Percentiles rank a stretch among this genome's conserved stretches.
Evolutionary conservation across 352 stramenopile species (phyloP).

Genomic region (Discostella stelligera): DNA sequence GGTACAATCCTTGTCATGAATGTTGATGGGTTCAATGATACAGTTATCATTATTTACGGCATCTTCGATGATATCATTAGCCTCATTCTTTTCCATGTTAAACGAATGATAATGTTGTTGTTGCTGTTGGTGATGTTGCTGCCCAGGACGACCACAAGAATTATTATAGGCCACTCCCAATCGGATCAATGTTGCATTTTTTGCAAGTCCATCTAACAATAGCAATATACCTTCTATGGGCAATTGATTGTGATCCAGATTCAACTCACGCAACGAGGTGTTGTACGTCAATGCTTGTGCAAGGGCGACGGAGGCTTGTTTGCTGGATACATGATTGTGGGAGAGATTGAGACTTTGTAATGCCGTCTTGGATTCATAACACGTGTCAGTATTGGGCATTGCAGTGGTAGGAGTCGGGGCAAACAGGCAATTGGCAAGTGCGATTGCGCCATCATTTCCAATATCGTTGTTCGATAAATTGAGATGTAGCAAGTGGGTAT

Average conservation of each 20-base stretch:
- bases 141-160: background rate
- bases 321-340: background rate
- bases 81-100: background rate
- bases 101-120: background rate
- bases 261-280: background rate
- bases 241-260: conserved; percentile 24
- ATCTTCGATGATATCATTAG: background rate
- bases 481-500: conserved; percentile 48
- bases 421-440: conserved; percentile 45
- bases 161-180: conserved; percentile 4
- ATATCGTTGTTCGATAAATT: conserved; percentile 57
- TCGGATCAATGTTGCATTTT: conserved; percentile 7
- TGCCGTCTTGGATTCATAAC: conserved; percentile 11
- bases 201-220: conserved; percentile 7
- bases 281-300: background rate
- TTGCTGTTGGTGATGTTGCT: conserved; percentile 5
- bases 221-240: conserved; percentile 12
- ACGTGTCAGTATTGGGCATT: background rate
- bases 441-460: conserved; percentile 31
- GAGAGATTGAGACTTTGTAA: conserved; percentile 27
- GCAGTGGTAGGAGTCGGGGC: background rate
- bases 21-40: too few relatives aligned
- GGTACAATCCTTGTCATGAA: background rate
- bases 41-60: background rate
- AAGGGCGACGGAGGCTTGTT: too few relatives aligned